phyloP scores from a whole-genome alignment of 2,329 filamentous ascomycete genomes.

The Talaromyces funiculosus region DNA sequence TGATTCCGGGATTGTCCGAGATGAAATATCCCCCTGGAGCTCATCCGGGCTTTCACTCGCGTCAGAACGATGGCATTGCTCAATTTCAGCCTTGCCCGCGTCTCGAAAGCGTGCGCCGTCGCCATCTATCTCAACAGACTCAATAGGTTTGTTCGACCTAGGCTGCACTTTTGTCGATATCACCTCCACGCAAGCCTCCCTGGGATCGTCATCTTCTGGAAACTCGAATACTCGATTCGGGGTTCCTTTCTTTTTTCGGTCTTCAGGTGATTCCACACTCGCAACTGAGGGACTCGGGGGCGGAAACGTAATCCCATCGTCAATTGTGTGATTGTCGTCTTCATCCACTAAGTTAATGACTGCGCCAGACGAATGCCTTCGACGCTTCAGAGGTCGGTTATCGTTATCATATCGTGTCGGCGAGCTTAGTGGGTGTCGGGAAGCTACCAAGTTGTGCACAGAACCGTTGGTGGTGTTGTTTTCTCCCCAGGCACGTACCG shows the following conservation, averaged over 20 bases:
- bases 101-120: background rate
- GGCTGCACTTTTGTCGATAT: background rate
- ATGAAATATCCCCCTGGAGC: constrained; percentile 34
- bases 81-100: background rate
- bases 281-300: constrained; percentile 19
- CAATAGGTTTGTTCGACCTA: background rate
- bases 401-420: constrained; percentile 17
- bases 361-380: constrained; percentile 19
- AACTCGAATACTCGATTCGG: background rate
- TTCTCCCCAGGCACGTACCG: constrained; percentile 26
- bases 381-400: constrained; percentile 26
- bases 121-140: background rate
- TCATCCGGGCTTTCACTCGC: constrained; percentile 37
- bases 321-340: constrained; percentile 14
- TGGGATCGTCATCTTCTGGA: background rate
- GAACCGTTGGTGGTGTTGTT: constrained; percentile 2
- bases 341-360: constrained; percentile 19
- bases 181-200: background rate
- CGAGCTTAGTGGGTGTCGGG: constrained; percentile 11
- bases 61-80: constrained; percentile 9
- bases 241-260: background rate
- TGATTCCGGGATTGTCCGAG: constrained; percentile 17
- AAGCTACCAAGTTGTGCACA: background rate
- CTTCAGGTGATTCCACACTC: constrained; percentile 11
- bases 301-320: constrained; percentile 1